Evolutionary conservation across 2,329 filamentous ascomycete species (phyloP), one percentile per base, ranked within the genome.

Genomic region (Alternaria consortialis): DNA sequence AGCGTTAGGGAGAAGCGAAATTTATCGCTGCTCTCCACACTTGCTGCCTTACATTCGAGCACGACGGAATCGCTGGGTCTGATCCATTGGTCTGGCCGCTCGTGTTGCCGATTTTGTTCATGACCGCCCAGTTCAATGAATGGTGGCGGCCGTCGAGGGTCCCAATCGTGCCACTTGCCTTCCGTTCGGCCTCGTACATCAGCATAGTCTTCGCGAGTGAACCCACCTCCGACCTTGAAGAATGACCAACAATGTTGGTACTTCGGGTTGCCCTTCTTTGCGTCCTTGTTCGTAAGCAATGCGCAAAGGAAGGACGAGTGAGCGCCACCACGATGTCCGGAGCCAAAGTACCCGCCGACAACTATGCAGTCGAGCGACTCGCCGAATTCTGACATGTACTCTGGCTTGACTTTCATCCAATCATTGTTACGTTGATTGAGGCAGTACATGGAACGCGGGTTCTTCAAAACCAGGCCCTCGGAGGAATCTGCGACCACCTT

Each of bases 351-450:
- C 8, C 93, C 95, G 56, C 94, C 95, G 54, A 99, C 88, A 15
- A 99, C 84, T 13, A 97, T 82, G 67, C 93, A 93, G 75, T 99
- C 95, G 4, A 99, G 87, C 0, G 91, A 92, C 79, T 98, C 94
- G 63, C 95, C 95, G 76, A 95, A 97, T 64, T 97, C 94, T 2
- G 90, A 90, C 94, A 98, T 97, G 78, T 99, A 99, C 66, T 99
- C 95, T 1, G 95, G 95, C 73, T 99, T 99, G 8, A 99, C 94
- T 77, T 99, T 99, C 80, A 97, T 90, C 95, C 95, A 99, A 78
- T 97, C 92, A 70, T 97, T 92, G 71, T 96, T 95, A 48, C 95
- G 90, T 68, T 92, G 91, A 73, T 97, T 97, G 9, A 98, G 84
- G 7, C 88, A 86, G 76, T 99, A 99, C 72, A 88, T 86, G 0